These are phyloP conservation scores for Trypanosoma rangeli DNA, from an alignment of 208 protist genomes.

Conservation along the genomic window DNA sequence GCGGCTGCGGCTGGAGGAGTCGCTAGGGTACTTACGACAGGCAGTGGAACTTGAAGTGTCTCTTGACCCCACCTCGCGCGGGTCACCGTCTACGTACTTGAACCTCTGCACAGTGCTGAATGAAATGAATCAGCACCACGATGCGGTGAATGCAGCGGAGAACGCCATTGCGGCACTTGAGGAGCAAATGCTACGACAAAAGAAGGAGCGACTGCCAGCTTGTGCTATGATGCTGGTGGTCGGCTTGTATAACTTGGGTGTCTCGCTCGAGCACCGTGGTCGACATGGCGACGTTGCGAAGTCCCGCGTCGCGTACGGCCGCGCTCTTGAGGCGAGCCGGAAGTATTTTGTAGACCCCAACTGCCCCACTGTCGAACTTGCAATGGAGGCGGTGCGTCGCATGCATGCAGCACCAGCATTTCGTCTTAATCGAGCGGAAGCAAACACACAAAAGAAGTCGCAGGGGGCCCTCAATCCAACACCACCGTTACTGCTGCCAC, in stretches of 20 bases:
- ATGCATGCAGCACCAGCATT: conserved; percentile 30
- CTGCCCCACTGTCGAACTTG: conserved; percentile 68
- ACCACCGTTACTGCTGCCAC: background rate
- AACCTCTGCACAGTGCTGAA: conserved; percentile 89
- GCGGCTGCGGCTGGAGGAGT: conserved; percentile 49
- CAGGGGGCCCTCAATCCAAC: background rate
- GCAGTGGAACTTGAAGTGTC: conserved; percentile 56
- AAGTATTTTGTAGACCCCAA: conserved; percentile 53
- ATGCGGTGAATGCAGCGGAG: conserved; percentile 74
- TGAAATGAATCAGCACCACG: conserved; percentile 61
- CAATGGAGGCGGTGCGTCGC: conserved; percentile 54
- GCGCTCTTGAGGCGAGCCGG: conserved; percentile 47
- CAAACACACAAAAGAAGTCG: background rate
- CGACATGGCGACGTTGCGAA: conserved; percentile 32
- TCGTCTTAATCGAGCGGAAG: conserved; percentile 5
- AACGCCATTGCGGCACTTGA: conserved; percentile 66
- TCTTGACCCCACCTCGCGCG: conserved; percentile 32
- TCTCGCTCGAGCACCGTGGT: conserved; percentile 69
- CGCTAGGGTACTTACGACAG: conserved; percentile 66
- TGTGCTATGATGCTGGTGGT: conserved; percentile 79
- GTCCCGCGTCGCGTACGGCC: conserved; percentile 55
- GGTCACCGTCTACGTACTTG: conserved; percentile 71
- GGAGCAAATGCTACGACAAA: conserved; percentile 44
- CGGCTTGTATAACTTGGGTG: conserved; percentile 83
- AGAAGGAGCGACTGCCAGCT: conserved; percentile 31